Evolutionary conservation across 495 filamentous ascomycete genomes (phyloP), one percentile per base, ranked within the genome.

Genomic region (Ramalina intermedia): DNA sequence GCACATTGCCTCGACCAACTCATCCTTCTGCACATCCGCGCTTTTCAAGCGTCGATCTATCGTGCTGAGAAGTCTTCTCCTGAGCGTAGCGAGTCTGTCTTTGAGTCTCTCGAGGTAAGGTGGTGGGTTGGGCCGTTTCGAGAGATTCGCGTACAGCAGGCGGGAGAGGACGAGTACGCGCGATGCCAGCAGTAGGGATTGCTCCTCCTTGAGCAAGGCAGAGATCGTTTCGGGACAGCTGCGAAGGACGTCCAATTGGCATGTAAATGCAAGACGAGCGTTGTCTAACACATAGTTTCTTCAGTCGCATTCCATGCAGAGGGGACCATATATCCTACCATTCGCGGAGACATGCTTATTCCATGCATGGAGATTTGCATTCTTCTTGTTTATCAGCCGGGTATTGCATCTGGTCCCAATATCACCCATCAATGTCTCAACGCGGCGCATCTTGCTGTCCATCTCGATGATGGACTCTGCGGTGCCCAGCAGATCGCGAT

Each of bases 381-480:
- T 71, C 65, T 86, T 86, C 52, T 68, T 75, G 36, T 80, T 82
- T 18, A 96, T 65, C 16, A 80, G 66, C 21, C 77, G 67, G 17
- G 82, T 75, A 46, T 91, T 89, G 63, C 91, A 96, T 44, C 77
- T 73, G 38, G 73, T 71, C 42, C 86, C 88, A 65, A 94, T 78
- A 41, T 76, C 74, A 16, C 73, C 73, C 47, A 96, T 65, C 20
- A 73, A 74, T 0, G 69, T 63, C 61, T 95, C 87, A 18, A 87
- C 82, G 14, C 72, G 59, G 43, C 82, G 73, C 65, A 91, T 89
- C 52, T 87, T 75, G 11, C 58, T 64, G 40, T 88, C 81, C 89
- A 98, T 96, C 43, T 78, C 72, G 24, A 96, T 80, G 57, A 98
- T 98, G 21, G 80, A 77, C 60, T 95, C 88, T 26, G 91, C 91